phyloP scores from a whole-genome alignment of 2,329 filamentous ascomycete genomes.

The Fusarium sp. region DNA sequence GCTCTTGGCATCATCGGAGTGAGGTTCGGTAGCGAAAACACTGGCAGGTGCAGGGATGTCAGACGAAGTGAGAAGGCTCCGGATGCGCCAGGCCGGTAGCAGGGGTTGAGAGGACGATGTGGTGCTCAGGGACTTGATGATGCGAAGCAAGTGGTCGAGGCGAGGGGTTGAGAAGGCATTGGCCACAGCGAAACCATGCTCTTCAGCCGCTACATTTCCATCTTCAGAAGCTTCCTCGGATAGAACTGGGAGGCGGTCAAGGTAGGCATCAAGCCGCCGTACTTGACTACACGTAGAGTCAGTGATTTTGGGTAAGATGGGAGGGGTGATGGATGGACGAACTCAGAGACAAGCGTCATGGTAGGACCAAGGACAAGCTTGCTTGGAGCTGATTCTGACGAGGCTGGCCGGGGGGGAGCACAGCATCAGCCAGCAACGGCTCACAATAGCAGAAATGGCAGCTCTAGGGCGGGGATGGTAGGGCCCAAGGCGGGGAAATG shows the following conservation, averaged over 20 bases:
- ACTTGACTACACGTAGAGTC: constrained; percentile 59
- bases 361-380: constrained; percentile 24
- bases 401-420: constrained; percentile 12
- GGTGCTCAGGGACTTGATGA: constrained; percentile 76
- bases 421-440: constrained; percentile 29
- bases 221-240: constrained; percentile 55
- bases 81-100: constrained; percentile 68
- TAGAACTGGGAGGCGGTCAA: constrained; percentile 65
- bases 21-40: constrained; percentile 41
- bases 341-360: constrained; percentile 47
- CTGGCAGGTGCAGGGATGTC: constrained; percentile 59
- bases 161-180: constrained; percentile 61
- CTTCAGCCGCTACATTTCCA: constrained; percentile 50
- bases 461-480: constrained; percentile 15
- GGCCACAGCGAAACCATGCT: constrained; percentile 48
- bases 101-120: constrained; percentile 70
- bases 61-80: constrained; percentile 69
- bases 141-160: constrained; percentile 69
- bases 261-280: constrained; percentile 69
- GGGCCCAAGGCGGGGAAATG: neutral
- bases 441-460: constrained; percentile 11
- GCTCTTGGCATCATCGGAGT: constrained; percentile 48
- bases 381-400: constrained; percentile 22
- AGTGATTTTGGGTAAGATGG: constrained; percentile 24
- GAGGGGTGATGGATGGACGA: constrained; percentile 36